A percentile compares a stretch with the other conserved stretches of the same genome.
These are phyloP conservation scores for Gnetum montanum DNA, from an alignment of 75 land plant genomes.

Conservation along the genomic window DNA sequence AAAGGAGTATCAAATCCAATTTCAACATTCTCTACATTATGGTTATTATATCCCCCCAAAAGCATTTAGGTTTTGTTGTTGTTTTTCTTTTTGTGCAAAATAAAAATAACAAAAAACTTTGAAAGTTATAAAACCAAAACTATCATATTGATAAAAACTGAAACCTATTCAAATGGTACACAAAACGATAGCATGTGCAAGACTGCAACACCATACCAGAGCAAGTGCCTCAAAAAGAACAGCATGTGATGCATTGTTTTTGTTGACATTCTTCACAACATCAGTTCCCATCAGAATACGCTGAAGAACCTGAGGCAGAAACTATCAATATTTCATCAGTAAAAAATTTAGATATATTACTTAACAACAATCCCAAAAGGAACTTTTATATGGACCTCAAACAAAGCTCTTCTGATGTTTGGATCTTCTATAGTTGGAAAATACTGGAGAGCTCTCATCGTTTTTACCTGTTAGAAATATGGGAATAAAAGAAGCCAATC, in stretches of 20 bases:
- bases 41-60: too few relatives aligned
- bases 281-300: slow-evolving; percentile 96
- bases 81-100: too few relatives aligned
- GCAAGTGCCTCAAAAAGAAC: slow-evolving; percentile 99
- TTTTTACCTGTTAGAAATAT: slow-evolving; percentile 66
- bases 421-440: slow-evolving; percentile 98
- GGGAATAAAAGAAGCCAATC: not conserved
- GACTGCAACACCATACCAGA: too few relatives aligned
- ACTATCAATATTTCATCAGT: not conserved
- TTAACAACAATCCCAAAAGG: not conserved
- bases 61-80: too few relatives aligned
- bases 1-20: too few relatives aligned
- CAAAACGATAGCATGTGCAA: too few relatives aligned
- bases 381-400: slow-evolving; percentile 56
- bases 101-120: too few relatives aligned
- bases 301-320: slow-evolving; percentile 71
- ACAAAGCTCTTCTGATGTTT: slow-evolving; percentile 81
- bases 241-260: slow-evolving; percentile 99
- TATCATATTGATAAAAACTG: too few relatives aligned
- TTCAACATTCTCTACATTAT: too few relatives aligned
- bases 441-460: slow-evolving; percentile 98
- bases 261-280: slow-evolving; percentile 98
- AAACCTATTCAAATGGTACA: too few relatives aligned
- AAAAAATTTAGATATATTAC: not conserved
- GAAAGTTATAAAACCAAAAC: too few relatives aligned